Conservation (phyloP, 306 rosid genomes). For the Parietaria judaica region DNA sequence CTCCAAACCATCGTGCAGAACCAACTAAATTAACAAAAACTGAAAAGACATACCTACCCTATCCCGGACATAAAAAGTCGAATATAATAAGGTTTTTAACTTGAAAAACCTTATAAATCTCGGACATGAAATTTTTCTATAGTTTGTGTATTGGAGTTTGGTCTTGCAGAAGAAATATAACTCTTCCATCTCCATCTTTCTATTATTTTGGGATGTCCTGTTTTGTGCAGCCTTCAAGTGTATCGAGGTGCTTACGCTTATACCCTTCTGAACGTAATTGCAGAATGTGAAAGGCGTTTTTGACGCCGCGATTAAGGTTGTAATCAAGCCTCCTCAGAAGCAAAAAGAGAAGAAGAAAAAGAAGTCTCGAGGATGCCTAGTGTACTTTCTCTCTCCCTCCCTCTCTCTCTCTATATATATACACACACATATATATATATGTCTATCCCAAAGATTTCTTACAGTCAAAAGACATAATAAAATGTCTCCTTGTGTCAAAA, state of each 20-base stretch:
- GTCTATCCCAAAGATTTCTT: not conserved
- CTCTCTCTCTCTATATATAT: too few relatives aligned
- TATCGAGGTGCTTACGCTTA: conserved; percentile 1
- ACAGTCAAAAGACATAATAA: too few relatives aligned
- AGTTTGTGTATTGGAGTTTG: too few relatives aligned
- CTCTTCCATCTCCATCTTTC: too few relatives aligned
- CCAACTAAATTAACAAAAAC: too few relatives aligned
- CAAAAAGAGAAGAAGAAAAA: conserved; percentile 78
- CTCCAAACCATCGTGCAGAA: too few relatives aligned
- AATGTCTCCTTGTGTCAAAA: not conserved
- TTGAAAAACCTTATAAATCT: too few relatives aligned
- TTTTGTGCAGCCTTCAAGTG: not conserved
- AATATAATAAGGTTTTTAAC: too few relatives aligned
- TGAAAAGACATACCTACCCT: too few relatives aligned
- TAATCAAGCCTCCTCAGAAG: conserved; percentile 84
- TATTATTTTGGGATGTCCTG: not conserved
- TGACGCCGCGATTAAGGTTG: conserved; percentile 86
- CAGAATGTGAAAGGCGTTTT: conserved; percentile 92
- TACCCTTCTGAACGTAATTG: conserved; percentile 18
- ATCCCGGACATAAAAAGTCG: too few relatives aligned
- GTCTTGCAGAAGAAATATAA: not conserved
- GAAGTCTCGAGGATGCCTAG: conserved; percentile 53
- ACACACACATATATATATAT: not conserved
- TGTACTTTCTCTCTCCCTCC: conserved; percentile 40
- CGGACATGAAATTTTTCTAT: too few relatives aligned